Evolutionary conservation across 768 basidiomycete species (phyloP).

Genomic region (Cystofilobasidium capitatum): DNA sequence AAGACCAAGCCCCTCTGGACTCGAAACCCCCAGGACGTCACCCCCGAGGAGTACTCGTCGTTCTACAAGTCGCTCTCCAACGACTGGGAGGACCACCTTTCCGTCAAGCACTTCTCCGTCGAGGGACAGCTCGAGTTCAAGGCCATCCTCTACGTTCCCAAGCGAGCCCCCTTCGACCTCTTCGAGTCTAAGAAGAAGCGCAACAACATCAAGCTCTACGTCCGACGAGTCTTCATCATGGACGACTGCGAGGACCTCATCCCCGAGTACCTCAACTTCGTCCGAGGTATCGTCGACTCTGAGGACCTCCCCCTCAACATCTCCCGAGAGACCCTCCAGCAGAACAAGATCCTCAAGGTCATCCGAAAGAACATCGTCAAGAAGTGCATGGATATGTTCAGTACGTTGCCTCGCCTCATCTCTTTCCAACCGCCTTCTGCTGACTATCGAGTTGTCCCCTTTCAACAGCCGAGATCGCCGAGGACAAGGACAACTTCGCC

Average conservation of each 20-base stretch:
- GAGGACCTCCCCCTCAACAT: conserved; percentile 99
- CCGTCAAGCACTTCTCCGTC: conserved; percentile 99
- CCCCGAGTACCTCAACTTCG: conserved; percentile 31
- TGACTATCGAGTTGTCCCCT: too few species aligned
- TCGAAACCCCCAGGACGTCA: conserved; percentile 87
- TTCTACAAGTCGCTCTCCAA: conserved; percentile 99
- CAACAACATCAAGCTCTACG: conserved; percentile 99
- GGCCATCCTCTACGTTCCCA: conserved; percentile 94
- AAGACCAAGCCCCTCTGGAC: conserved; percentile 99
- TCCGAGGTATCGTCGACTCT: conserved; percentile 79
- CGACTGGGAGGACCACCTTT: conserved; percentile 99
- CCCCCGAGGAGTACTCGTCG: conserved; percentile 77
- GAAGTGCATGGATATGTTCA: conserved; percentile 75
- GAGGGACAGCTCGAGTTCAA: conserved; percentile 99
- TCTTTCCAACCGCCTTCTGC: too few species aligned
- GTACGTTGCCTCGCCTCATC: too few species aligned
- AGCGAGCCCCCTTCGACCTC: conserved; percentile 96
- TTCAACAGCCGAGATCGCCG: conserved; percentile 92
- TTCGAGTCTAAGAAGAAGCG: conserved; percentile 99
- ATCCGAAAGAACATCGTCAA: conserved; percentile 27
- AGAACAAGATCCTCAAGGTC: conserved; percentile 96
- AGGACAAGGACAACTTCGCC: conserved; percentile 86
- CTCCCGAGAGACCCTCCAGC: conserved; percentile 98
- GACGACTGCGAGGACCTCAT: conserved; percentile 99
- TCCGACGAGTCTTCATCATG: conserved; percentile 99